Evolutionary conservation across 2,329 filamentous ascomycete species (phyloP), one percentile per base, ranked within the genome.

Genomic region (Neofusicoccum cordaticola): DNA sequence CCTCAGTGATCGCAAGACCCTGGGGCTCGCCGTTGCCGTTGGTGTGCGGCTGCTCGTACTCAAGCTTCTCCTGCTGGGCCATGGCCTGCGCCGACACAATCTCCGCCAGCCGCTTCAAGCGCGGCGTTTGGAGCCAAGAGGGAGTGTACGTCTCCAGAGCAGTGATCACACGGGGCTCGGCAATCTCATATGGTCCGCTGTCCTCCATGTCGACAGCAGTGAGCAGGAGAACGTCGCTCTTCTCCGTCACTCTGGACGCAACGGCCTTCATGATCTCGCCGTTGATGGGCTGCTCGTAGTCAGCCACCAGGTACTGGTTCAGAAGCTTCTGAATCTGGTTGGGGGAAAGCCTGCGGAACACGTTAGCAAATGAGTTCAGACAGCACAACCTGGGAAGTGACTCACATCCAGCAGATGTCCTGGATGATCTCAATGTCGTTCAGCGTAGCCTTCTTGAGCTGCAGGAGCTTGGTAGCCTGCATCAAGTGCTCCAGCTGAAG

Each of bases 181-280:
- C 95, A 77, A 99, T 99, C 79, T 98, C 95, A 74, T 99, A 99
- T 31, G 94, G 95, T 27, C 95, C 95, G 71, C 92, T 97, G 80
- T 99, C 95, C 74, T 99, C 95, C 93, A 99, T 97, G 77, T 99
- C 95, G 66, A 99, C 93, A 56, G 95, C 93, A 65, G 94, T 90
- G 52, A 99, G 84, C 65, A 99, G 87, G 61, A 99, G 85, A 2
- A 98, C 93, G 72, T 98, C 95, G 72, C 93, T 96, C 88, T 99
- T 99, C 82, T 99, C 95, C 1, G 94, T 98, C 52, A 99, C 95
- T 62, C 93, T 87, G 44, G 93, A 97, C 7, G 96, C 95, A 62
- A 99, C 96, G 7, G 95, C 95, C 82, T 99, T 99, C 95, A 99
- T 99, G 75, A 99, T 99, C 78, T 99, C 95, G 75, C 94, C 95